These are phyloP conservation scores for Calonectria montana DNA, from an alignment of 2,329 filamentous ascomycete genomes.

Conservation along the genomic window DNA sequence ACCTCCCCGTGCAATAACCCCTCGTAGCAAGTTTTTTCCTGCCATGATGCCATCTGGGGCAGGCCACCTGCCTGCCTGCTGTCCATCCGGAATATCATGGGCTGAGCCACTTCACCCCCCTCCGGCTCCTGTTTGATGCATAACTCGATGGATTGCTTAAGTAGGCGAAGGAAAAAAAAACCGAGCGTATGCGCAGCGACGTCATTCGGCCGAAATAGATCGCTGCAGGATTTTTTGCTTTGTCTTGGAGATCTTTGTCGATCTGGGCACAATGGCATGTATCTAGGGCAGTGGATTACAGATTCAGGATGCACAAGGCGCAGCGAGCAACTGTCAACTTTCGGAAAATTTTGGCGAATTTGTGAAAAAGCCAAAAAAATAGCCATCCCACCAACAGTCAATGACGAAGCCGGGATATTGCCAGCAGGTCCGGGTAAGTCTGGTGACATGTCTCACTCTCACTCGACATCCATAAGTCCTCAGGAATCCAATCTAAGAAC, in stretches of 20 bases:
- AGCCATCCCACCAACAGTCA: not conserved
- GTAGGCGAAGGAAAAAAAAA: not conserved
- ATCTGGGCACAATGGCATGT: slow-evolving; percentile 22
- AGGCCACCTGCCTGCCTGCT: not conserved
- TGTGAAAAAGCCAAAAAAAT: not conserved
- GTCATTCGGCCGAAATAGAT: slow-evolving; percentile 22
- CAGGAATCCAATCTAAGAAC: not conserved
- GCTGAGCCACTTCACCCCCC: not conserved
- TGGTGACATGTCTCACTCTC: not conserved
- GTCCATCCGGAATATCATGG: not conserved
- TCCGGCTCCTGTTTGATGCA: not conserved
- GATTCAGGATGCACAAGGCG: slow-evolving; percentile 7
- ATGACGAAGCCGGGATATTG: not conserved
- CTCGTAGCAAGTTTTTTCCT: not conserved
- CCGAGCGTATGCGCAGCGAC: slow-evolving; percentile 18
- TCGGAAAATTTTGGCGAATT: not conserved
- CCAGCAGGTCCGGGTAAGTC: not conserved
- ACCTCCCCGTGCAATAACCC: slow-evolving; percentile 15
- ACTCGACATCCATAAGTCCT: not conserved
- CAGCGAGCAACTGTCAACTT: not conserved
- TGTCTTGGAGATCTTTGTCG: slow-evolving; percentile 31
- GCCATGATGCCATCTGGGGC: slow-evolving; percentile 7
- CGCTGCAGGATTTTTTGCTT: slow-evolving; percentile 22
- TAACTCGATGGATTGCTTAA: not conserved
- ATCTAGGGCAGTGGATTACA: not conserved